phyloP scores from a whole-genome alignment of 768 basidiomycete genomes.

The Chalciporus pseudorubinellus region DNA sequence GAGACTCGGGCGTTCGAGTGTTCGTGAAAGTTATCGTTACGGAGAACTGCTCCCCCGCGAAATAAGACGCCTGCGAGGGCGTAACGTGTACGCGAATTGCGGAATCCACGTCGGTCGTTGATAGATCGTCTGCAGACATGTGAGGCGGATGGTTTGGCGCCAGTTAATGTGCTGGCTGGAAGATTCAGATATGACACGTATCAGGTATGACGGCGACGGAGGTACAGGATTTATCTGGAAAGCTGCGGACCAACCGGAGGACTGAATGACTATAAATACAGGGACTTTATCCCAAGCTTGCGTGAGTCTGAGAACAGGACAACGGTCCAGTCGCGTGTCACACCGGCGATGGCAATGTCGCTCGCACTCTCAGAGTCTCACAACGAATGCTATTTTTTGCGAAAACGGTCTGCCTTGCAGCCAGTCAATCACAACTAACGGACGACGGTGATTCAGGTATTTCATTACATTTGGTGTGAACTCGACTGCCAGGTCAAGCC shows the following conservation, averaged over 20 bases:
- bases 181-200: slow-evolving; percentile 8
- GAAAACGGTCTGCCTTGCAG: no score
- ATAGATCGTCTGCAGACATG: slow-evolving; percentile 22
- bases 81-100: slow-evolving; percentile 67
- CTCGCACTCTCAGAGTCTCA: no score
- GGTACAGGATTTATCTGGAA: not conserved
- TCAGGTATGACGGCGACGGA: not conserved
- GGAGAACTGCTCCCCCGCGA: slow-evolving; percentile 86
- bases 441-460: not conserved
- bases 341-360: not conserved
- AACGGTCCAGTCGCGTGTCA: not conserved
- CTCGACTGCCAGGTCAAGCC: no score
- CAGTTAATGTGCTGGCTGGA: not conserved
- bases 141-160: not conserved
- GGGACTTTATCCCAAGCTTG: slow-evolving; percentile 7
- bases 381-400: no score
- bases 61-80: slow-evolving; percentile 86
- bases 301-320: slow-evolving; percentile 13
- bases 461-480: not conserved
- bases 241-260: not conserved
- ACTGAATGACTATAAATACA: slow-evolving; percentile 3
- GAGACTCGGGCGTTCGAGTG: slow-evolving; percentile 53
- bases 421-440: not conserved
- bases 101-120: slow-evolving; percentile 35
- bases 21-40: slow-evolving; percentile 89